Evolutionary conservation across 306 rosid species (phyloP).

Genomic region (Malus asiatica): DNA sequence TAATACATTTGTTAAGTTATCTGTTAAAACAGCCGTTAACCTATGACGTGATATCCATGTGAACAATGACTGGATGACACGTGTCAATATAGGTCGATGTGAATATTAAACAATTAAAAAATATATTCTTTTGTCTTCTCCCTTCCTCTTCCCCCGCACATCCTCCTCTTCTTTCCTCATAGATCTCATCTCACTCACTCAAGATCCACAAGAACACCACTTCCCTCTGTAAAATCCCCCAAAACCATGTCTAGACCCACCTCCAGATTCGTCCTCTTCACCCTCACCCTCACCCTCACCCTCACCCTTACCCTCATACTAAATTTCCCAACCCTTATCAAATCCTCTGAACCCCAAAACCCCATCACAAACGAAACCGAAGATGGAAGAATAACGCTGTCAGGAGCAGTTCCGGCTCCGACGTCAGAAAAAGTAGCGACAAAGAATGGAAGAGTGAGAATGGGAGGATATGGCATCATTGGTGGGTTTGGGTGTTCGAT

Average conservation of each 20-base stretch:
- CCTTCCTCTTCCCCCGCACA: no score
- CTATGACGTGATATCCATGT: no score
- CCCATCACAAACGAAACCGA: conserved; percentile 22
- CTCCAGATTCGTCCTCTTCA: conserved; percentile 35
- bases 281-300: conserved; percentile 32
- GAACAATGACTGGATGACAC: no score
- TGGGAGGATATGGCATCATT: no score
- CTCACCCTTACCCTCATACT: conserved; percentile 39
- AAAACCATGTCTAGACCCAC: conserved; percentile 43
- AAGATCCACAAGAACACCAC: conserved; percentile 6
- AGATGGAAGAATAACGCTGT: neutral
- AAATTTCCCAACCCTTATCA: conserved; percentile 14
- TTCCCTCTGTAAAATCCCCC: neutral
- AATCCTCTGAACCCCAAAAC: conserved; percentile 8
- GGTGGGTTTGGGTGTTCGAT: neutral
- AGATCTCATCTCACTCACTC: conserved; percentile 30
- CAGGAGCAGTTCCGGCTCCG: no score
- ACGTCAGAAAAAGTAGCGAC: no score
- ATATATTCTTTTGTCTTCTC: no score
- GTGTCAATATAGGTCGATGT: no score
- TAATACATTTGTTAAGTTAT: no score
- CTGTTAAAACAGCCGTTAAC: no score
- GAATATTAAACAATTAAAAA: neutral
- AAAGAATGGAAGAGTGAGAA: no score
- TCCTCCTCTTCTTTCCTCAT: neutral